Evolutionary conservation across 352 stramenopile species (phyloP).

Genomic region (Pythium pyrilobum): DNA sequence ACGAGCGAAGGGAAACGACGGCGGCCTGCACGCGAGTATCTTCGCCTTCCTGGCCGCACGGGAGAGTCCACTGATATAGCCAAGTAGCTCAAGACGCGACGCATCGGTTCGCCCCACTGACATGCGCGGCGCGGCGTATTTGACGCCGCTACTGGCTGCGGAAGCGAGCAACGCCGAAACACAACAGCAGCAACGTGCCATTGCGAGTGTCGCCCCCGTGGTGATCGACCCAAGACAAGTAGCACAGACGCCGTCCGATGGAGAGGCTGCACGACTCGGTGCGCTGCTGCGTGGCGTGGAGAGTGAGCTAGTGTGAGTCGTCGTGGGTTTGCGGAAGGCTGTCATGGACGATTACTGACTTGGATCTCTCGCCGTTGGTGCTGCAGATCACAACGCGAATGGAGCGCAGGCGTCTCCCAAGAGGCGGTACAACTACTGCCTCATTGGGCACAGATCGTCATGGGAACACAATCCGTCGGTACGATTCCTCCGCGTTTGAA

Average conservation of each 20-base stretch:
- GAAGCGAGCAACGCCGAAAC: constrained; percentile 27
- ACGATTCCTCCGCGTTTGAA: too few species aligned
- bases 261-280: constrained; percentile 33
- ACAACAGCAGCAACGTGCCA: constrained; percentile 16
- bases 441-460: too few species aligned
- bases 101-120: not conserved
- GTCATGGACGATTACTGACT: too few species aligned
- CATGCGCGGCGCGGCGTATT: constrained; percentile 51
- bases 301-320: constrained; percentile 36
- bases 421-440: too few species aligned
- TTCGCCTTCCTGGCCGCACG: not conserved
- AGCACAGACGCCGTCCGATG: not conserved
- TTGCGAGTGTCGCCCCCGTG: constrained; percentile 7
- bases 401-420: too few species aligned
- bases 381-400: too few species aligned
- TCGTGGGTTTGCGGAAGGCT: not conserved
- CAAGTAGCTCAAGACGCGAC: constrained; percentile 6
- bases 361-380: too few species aligned
- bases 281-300: constrained; percentile 29
- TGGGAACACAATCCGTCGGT: too few species aligned
- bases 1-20: constrained; percentile 5
- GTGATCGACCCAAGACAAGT: constrained; percentile 5
- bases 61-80: not conserved
- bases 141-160: constrained; percentile 40
- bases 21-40: not conserved